Evolutionary conservation across 2,329 filamentous ascomycete genomes (phyloP).

Genomic region (Dothideomycetidae sp.): DNA sequence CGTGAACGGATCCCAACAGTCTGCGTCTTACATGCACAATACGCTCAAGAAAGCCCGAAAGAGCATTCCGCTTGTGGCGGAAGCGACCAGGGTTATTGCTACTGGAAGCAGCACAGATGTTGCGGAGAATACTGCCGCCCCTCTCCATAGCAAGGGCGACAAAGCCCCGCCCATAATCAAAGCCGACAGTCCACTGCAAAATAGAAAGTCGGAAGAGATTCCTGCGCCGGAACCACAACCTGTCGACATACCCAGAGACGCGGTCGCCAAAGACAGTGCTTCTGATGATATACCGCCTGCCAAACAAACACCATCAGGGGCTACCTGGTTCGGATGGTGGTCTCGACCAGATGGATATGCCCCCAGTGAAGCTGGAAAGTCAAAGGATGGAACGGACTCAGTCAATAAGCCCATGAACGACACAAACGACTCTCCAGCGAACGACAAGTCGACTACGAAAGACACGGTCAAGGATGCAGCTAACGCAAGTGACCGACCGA

Average conservation of each 20-base stretch:
- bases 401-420: not conserved
- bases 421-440: not conserved
- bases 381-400: constrained; percentile 17
- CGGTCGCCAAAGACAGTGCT: constrained; percentile 10
- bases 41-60: constrained; percentile 23
- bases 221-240: constrained; percentile 3
- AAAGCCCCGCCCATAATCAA: not conserved
- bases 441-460: not conserved
- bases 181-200: constrained; percentile 1
- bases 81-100: constrained; percentile 33
- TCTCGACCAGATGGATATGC: constrained; percentile 34
- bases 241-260: constrained; percentile 9
- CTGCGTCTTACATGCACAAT: constrained; percentile 10
- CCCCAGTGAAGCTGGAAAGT: constrained; percentile 21
- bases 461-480: not conserved
- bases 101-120: constrained; percentile 20
- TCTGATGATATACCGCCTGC: constrained; percentile 5
- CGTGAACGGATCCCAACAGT: constrained; percentile 18
- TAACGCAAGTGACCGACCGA: constrained; percentile 15
- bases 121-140: constrained; percentile 17
- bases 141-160: too few relatives aligned
- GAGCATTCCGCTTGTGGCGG: constrained; percentile 29
- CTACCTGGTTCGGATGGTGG: constrained; percentile 36
- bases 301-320: constrained; percentile 16
- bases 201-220: constrained; percentile 6